Evolutionary conservation across 1,284 basidiomycete species (phyloP).

Genomic region (Malassezia caprae): DNA sequence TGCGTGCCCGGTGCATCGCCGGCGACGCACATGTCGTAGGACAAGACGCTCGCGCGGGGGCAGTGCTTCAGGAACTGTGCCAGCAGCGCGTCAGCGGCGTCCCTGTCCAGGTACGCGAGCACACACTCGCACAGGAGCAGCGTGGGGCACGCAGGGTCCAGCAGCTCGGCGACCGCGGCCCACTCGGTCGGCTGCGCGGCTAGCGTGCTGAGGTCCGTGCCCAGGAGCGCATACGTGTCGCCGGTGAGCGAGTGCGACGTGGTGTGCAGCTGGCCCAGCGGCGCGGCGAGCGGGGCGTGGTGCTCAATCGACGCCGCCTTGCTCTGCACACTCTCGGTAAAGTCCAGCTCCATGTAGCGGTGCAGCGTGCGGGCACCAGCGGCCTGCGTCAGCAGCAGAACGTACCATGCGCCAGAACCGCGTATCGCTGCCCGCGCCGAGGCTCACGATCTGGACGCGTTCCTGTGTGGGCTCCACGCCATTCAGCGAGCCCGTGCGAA

Average conservation of each 20-base stretch:
- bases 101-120: constrained; percentile 33
- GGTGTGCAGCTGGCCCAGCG: background rate
- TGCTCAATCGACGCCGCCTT: constrained; percentile 69
- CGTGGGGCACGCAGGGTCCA: constrained; percentile 25
- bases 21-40: constrained; percentile 42
- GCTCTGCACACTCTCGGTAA: constrained; percentile 66
- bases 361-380: constrained; percentile 36
- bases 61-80: constrained; percentile 11
- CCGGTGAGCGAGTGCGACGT: constrained; percentile 8
- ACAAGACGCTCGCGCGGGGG: constrained; percentile 16
- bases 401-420: constrained; percentile 70
- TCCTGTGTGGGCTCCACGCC: constrained; percentile 28
- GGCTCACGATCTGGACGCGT: constrained; percentile 67
- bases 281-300: background rate
- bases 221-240: constrained; percentile 19
- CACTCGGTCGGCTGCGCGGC: background rate
- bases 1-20: constrained; percentile 19
- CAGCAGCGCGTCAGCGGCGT: constrained; percentile 25
- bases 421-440: constrained; percentile 86
- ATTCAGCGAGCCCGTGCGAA: constrained; percentile 49
- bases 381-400: constrained; percentile 47
- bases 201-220: constrained; percentile 17
- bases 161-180: constrained; percentile 4
- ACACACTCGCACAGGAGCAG: constrained; percentile 46
- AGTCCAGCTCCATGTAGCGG: constrained; percentile 78